A percentile compares a stretch with the other conserved stretches of the same genome.
phyloP scores from a whole-genome alignment of 495 filamentous ascomycete genomes.

The Parmelia sp. region DNA sequence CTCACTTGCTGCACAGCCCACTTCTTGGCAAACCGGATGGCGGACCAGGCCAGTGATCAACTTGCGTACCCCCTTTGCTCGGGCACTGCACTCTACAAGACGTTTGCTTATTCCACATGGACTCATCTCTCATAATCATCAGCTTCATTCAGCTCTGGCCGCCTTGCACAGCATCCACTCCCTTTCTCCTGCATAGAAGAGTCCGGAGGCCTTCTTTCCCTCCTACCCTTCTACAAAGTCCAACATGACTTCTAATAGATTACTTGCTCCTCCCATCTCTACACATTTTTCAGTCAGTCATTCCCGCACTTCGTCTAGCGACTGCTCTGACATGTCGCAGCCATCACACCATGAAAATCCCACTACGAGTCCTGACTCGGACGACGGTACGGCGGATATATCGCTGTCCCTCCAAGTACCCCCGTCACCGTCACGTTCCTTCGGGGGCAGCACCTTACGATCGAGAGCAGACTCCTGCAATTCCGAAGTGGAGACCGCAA shows the following conservation, averaged over 20 bases:
- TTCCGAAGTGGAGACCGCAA: constrained; percentile 34
- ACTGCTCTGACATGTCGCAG: constrained; percentile 23
- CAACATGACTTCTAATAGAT: constrained; percentile 25
- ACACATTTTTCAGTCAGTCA: constrained; percentile 23
- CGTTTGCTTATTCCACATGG: not conserved
- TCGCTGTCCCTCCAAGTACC: constrained; percentile 26
- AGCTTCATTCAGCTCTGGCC: not conserved
- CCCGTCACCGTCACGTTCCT: constrained; percentile 36
- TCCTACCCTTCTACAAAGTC: not conserved
- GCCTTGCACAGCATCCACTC: not conserved
- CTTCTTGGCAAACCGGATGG: not conserved
- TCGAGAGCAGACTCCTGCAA: constrained; percentile 43
- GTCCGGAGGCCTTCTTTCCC: not conserved
- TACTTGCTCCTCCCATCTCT: constrained; percentile 25
- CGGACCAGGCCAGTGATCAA: not conserved
- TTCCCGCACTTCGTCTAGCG: not conserved
- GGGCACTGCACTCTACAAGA: not conserved
- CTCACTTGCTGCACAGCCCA: constrained; percentile 4
- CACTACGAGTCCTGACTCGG: constrained; percentile 5
- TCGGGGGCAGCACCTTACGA: constrained; percentile 48
- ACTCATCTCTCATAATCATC: not conserved
- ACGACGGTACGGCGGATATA: constrained; percentile 20
- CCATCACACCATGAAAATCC: constrained; percentile 7
- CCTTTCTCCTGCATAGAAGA: not conserved
- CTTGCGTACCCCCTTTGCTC: not conserved